Conservation (phyloP, 2,329 filamentous ascomycete genomes). For the Neopestalotiopsis clavispora region DNA sequence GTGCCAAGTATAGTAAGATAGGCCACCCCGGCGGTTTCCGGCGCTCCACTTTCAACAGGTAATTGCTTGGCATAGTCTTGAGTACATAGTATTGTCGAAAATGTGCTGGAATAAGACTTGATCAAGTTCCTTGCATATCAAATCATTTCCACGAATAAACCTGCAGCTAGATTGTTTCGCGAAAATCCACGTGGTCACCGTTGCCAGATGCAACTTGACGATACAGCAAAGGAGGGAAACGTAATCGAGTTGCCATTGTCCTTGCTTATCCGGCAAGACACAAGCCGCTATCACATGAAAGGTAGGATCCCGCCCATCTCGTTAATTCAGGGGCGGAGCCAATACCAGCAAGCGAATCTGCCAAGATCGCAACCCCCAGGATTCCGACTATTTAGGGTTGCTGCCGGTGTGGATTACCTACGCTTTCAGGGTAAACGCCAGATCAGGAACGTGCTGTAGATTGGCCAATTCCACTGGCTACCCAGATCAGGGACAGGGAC, state of each 20-base stretch:
- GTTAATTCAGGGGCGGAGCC: constrained; percentile 7
- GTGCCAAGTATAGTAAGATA: constrained; percentile 1
- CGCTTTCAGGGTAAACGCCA: constrained; percentile 14
- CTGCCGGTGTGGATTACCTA: constrained; percentile 15
- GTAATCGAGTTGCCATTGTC: not conserved
- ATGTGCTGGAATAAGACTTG: not conserved
- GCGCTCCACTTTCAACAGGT: constrained; percentile 9
- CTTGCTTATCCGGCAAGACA: constrained; percentile 3
- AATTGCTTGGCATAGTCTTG: not conserved
- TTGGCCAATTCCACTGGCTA: constrained; percentile 19
- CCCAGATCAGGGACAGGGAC: constrained; percentile 1
- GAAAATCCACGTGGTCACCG: not conserved
- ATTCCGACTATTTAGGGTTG: constrained; percentile 11
- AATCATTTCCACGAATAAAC: not conserved
- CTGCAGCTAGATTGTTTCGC: not conserved
- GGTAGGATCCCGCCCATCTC: not conserved
- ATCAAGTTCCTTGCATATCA: not conserved
- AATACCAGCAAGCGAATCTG: constrained; percentile 6
- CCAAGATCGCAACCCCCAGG: constrained; percentile 11
- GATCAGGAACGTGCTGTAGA: constrained; percentile 13
- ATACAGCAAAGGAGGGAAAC: not conserved
- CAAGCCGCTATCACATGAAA: constrained; percentile 11
- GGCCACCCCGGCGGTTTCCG: constrained; percentile 13
- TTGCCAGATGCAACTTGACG: not conserved
- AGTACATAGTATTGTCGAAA: not conserved